phyloP scores from a whole-genome alignment of 176 grass and related monocot species.

The Miscanthus lutarioriparius region DNA sequence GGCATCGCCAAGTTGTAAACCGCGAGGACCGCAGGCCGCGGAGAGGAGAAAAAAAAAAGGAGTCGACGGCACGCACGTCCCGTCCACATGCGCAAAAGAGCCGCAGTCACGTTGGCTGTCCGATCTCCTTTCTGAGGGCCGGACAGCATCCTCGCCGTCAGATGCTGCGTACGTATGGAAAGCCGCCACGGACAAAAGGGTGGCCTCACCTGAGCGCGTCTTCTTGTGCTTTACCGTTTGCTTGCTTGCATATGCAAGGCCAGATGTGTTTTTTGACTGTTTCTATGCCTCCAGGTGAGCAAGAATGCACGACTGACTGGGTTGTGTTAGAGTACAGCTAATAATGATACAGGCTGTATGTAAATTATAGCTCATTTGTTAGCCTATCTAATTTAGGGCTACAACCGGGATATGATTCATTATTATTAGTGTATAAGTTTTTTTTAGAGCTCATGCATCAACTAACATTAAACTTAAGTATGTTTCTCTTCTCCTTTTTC shows the following conservation, averaged over 20 bases:
- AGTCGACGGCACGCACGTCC: no score
- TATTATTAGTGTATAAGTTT: no score
- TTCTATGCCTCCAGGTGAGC: not conserved
- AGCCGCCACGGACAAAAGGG: constrained; percentile 6
- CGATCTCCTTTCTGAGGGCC: not conserved
- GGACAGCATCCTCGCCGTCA: not conserved
- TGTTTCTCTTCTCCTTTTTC: no score
- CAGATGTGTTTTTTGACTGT: not conserved
- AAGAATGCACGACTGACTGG: not conserved
- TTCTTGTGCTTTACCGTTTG: not conserved
- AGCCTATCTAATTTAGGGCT: no score
- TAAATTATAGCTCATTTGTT: no score
- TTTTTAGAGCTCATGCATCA: no score
- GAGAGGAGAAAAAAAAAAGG: not conserved
- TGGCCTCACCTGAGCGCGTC: not conserved
- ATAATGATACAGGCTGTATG: no score
- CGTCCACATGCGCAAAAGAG: no score
- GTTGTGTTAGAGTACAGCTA: not conserved
- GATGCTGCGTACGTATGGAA: constrained; percentile 1
- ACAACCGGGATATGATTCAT: no score
- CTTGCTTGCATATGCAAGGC: not conserved
- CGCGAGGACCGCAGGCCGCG: no score
- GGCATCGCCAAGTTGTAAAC: not conserved
- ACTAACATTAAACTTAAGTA: no score
- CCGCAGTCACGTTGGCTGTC: not conserved